Evolutionary conservation across 1,284 basidiomycete genomes (phyloP), one percentile per base, ranked within the genome.

Genomic region (Pyrrhoderma lamaoense): DNA sequence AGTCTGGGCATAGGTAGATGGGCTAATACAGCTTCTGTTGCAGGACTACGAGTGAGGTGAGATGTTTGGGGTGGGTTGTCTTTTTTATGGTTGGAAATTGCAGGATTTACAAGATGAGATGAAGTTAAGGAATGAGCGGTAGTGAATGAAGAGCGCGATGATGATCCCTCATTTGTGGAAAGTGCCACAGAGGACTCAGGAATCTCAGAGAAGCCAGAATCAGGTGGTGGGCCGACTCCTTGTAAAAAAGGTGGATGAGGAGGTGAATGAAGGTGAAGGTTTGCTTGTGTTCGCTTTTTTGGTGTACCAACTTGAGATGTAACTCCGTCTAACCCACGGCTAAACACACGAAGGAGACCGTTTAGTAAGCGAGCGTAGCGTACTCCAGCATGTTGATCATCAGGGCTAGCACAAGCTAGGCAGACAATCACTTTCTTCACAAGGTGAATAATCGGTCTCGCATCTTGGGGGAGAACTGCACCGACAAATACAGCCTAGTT

Each of bases 301-400:
- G 53, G 53, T 3, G 53, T 51, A 31, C 45, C 44, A 21, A 55
- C 40, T 27, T 55, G 53, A 14, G 47, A 50, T 13, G 53, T 42
- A 19, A 55, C 53, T n/a, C 53, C 53, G 45, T 60, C 60, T 8
- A 54, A 46, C 0, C 60, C 60, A 14, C 54, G 53, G 14, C 55
- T 58, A 35, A 61, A 60, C 4, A 56, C 57, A 2, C 56, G 52
- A 13, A 61, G 60, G 16, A 61, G 51, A 21, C 59, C 59, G 36
- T 61, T 60, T 19, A 61, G 52, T 9, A 61, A 46, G 3, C 60
- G 56, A 7, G 60, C 60, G 40, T 61, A 60, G 8, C 60, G 59
- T 1, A 60, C 57, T 14, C 59, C 59, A 37, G 57, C 52, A 37
- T 60, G 60, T 25, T 58, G 57, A 40, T 58, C 58, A 16, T 57